A percentile compares a stretch with the other conserved stretches of the same genome.
phyloP scores from a whole-genome alignment of 1,284 basidiomycete genomes.

The Marasmius fiardii region DNA sequence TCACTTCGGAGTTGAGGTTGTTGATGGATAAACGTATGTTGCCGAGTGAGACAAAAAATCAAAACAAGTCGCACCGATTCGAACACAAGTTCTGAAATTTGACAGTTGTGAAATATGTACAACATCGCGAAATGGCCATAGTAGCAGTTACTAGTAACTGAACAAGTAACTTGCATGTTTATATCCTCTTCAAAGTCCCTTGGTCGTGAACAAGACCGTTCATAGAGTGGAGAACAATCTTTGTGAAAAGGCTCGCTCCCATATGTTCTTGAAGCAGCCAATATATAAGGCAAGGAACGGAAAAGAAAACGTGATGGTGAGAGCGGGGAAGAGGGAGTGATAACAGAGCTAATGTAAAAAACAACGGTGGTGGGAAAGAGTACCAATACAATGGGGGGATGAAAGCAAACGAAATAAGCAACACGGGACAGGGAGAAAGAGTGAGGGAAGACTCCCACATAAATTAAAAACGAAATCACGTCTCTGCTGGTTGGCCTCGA shows the following conservation, averaged over 20 bases:
- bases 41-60: no score
- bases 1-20: no score
- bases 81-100: no score
- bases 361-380: not conserved
- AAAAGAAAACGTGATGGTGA: not conserved
- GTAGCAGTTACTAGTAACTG: no score
- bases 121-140: no score
- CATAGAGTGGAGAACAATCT: not conserved
- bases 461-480: not conserved
- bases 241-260: not conserved
- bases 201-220: not conserved
- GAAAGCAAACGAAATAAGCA: not conserved
- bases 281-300: not conserved
- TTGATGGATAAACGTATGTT: no score
- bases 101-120: no score
- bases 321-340: not conserved
- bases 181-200: not conserved
- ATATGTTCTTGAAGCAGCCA: not conserved
- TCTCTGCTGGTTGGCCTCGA: constrained; percentile 2
- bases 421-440: no score
- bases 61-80: no score
- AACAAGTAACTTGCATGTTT: not conserved
- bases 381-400: not conserved
- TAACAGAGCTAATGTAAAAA: not conserved
- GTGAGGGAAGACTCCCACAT: no score